Conservation (phyloP, 495 filamentous ascomycete genomes). For the Annulohypoxylon maeteangense region DNA sequence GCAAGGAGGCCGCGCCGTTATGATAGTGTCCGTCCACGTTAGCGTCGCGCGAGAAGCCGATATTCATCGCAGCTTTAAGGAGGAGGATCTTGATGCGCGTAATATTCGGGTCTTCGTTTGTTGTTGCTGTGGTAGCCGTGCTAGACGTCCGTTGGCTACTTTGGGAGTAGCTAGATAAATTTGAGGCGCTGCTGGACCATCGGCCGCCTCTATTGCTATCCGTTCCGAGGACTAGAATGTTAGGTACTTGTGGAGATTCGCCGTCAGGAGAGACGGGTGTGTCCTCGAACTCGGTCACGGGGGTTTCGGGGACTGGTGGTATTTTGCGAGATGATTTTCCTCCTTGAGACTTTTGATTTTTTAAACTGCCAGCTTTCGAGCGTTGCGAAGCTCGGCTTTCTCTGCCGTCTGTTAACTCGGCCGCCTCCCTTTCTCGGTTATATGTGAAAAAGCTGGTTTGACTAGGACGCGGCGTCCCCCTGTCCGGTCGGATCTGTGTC, state of each 20-base stretch:
- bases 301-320: conserved; percentile 76
- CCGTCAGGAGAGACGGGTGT: conserved; percentile 78
- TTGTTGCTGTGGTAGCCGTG: conserved; percentile 74
- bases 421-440: conserved; percentile 31
- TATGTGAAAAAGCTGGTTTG: conserved; percentile 74
- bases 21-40: conserved; percentile 46
- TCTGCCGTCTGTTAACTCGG: conserved; percentile 42
- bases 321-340: conserved; percentile 43
- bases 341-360: conserved; percentile 48
- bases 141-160: conserved; percentile 77
- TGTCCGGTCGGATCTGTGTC: conserved; percentile 87
- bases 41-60: conserved; percentile 70
- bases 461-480: conserved; percentile 84
- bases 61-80: conserved; percentile 82
- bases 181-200: conserved; percentile 82
- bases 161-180: conserved; percentile 77
- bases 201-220: conserved; percentile 59
- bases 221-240: conserved; percentile 86
- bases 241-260: conserved; percentile 76
- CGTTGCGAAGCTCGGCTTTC: conserved; percentile 53
- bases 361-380: conserved; percentile 58
- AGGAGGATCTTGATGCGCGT: conserved; percentile 78
- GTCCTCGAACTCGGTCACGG: conserved; percentile 93
- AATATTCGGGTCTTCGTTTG: conserved; percentile 76
- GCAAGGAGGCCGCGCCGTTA: conserved; percentile 60